Evolutionary conservation across 768 basidiomycete genomes (phyloP), one percentile per base, ranked within the genome.

Genomic region (Pleurotus ostreatus): DNA sequence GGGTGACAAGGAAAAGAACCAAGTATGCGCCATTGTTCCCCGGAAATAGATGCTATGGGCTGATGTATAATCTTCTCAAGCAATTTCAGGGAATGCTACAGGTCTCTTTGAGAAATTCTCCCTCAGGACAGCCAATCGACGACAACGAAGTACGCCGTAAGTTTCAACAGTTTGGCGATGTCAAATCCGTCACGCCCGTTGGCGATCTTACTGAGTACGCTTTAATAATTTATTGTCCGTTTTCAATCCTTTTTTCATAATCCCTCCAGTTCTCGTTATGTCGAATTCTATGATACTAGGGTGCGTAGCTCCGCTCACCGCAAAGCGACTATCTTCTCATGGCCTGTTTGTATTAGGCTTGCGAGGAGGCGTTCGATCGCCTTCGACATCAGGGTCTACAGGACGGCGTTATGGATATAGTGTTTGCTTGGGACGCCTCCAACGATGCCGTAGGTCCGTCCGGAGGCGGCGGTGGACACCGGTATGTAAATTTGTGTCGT

Each of bases 241-340:
- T 6, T 5, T 25, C 13, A 4, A 22, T 25, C 56, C 54, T n/a
- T 38, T 38, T 57, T 6, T 48, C 59, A 46, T 55, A 37, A 25
- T 26, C 20, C 40, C 7, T 41, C 0, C 58, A 98, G 94, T 62
- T 89, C 92, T 63, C 86, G 91, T 57, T 85, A 91, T 60, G 89
- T 98, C n/a, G 94, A 98, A 67, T 94, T 85, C 66, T 99, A 87
- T 66, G 97, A 99, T 66, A 91, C 82, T 20, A 75, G 93, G 68
- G 93, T 90, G 61, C 68, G 84, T 62, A 23, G 13, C 30, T 2
- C 11, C 30, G 7, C 30, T 34, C 8, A 34, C 11, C 30, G 8
- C 30, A 34, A 34, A 34, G 30, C 30, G 30, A 11, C 8, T 34
- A 34, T 34, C 2, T 20, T 26, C 34, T 39, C 4, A 41, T 46